These are phyloP conservation scores for Bullera alba DNA, from an alignment of 768 basidiomycete genomes.

Conservation along the genomic window DNA sequence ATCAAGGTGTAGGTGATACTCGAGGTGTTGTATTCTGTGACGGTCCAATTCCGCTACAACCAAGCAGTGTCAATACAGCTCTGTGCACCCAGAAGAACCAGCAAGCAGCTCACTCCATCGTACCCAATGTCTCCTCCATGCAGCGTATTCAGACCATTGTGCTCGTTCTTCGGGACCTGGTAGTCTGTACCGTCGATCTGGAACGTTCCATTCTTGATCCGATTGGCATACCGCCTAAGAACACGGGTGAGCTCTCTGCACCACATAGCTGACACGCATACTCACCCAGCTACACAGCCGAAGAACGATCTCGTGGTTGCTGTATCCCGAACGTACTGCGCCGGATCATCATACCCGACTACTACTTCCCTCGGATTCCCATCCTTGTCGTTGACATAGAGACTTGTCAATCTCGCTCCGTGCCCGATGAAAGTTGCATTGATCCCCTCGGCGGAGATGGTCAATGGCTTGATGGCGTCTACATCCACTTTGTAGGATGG, in stretches of 20 bases:
- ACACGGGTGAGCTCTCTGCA: background rate
- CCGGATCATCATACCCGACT: constrained; percentile 58
- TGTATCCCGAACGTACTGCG: constrained; percentile 34
- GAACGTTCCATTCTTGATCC: constrained; percentile 27
- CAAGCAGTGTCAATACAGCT: background rate
- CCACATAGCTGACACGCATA: constrained; percentile 1
- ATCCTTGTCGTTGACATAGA: constrained; percentile 55
- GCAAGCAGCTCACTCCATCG: constrained; percentile 47
- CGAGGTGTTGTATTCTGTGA: constrained; percentile 48
- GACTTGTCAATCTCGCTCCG: constrained; percentile 55
- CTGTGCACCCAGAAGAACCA: background rate
- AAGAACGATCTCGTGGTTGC: constrained; percentile 17
- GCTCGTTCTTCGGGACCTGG: constrained; percentile 25
- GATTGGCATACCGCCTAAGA: constrained; percentile 49
- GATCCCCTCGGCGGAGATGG: constrained; percentile 39
- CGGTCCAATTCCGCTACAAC: constrained; percentile 52
- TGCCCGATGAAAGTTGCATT: constrained; percentile 57
- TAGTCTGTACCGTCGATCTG: constrained; percentile 13
- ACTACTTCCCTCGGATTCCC: constrained; percentile 54
- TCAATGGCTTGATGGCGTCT: constrained; percentile 20
- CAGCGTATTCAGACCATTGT: constrained; percentile 52
- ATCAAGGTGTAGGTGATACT: constrained; percentile 55
- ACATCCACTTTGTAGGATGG: no score
- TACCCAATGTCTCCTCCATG: constrained; percentile 58
- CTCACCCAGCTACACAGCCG: constrained; percentile 28